Conservation (phyloP, 345 rosid species). For the Noccaea caerulescens region DNA sequence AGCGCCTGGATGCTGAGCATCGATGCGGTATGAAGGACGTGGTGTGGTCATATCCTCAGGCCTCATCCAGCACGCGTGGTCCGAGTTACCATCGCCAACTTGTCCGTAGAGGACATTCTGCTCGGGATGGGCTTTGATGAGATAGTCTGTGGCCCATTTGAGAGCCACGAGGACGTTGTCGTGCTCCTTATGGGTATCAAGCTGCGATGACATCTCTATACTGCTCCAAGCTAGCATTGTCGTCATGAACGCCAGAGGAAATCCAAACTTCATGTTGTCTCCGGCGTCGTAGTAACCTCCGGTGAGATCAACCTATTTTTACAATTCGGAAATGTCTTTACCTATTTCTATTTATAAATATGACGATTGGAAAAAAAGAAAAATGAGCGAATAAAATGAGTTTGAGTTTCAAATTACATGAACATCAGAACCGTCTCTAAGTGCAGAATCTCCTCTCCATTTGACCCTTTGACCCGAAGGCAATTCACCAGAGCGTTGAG, state of each 20-base stretch:
- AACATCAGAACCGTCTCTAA: constrained; percentile 58
- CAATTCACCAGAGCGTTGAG: constrained; percentile 74
- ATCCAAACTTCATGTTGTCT: constrained; percentile 77
- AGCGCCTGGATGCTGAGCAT: constrained; percentile 60
- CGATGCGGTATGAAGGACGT: constrained; percentile 48
- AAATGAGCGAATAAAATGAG: not conserved
- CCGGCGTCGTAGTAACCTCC: constrained; percentile 85
- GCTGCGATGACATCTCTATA: constrained; percentile 53
- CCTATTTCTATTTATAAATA: not conserved
- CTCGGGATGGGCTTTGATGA: constrained; percentile 64
- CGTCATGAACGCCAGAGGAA: constrained; percentile 75
- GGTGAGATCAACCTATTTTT: constrained; percentile 52
- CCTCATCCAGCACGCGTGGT: constrained; percentile 72
- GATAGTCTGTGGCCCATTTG: constrained; percentile 74
- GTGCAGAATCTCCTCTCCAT: constrained; percentile 75
- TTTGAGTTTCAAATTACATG: constrained; percentile 29
- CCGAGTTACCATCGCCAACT: constrained; percentile 62
- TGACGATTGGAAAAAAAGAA: no score
- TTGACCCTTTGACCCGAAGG: constrained; percentile 60
- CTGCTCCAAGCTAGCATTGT: constrained; percentile 76
- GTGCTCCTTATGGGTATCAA: constrained; percentile 45
- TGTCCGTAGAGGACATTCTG: constrained; percentile 57
- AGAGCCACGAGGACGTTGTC: constrained; percentile 53
- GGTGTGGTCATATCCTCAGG: constrained; percentile 82
- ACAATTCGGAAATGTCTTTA: not conserved